Base-by-base conservation (phyloP, 106 monocot genomes). In the Ottelia alismoides region DNA sequence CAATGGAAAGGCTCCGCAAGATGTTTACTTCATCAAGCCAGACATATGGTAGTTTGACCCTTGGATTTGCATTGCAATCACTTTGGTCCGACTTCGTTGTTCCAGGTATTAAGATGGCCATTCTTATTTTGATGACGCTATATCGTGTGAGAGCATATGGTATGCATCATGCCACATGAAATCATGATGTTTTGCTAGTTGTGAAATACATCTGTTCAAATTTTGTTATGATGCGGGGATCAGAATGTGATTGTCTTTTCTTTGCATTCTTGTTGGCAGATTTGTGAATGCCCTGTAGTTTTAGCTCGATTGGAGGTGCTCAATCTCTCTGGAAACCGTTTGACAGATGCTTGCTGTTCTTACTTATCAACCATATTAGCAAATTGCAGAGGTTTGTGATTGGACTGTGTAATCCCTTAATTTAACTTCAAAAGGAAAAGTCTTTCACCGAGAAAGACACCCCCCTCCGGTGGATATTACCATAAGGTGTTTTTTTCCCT, bases 1-100 rank as follows among this genome's bases (percentile, higher is more conserved):
- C 96, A 48, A 74, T 96, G 74, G 96, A 85, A 65, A 89, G 67
- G 57, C 78, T 96, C 44, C 68, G 77, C 49, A 67, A 82, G 28
- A 82, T 85, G 61, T 96, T 96, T 51, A 70, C 69, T 21, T 69
- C 74, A 45, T 89, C 89, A 46, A 73, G 57, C 64, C 96, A 96
- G 60, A 85, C 66, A 56, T 96, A 96, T 78, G 96, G 96, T 61
- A 85, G 88, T 43, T 68, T 96, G 74, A 82, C 78, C 61, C n/a
- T 65, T 96, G 25, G 96, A 96, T 68, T 66, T 96, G 45, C 96
- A 96, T 51, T 77, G 78, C 54, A 96, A 96, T 69, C 73, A 72
- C 26, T 85, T 96, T 53, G 89, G 96, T 52, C 96, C 96, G 52
- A 89, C 85, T 52, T 76, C 96, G 48, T 77, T 96, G 57, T 96